These are phyloP conservation scores for Globisporangium nunn DNA, from an alignment of 352 stramenopile genomes.

Conservation along the genomic window DNA sequence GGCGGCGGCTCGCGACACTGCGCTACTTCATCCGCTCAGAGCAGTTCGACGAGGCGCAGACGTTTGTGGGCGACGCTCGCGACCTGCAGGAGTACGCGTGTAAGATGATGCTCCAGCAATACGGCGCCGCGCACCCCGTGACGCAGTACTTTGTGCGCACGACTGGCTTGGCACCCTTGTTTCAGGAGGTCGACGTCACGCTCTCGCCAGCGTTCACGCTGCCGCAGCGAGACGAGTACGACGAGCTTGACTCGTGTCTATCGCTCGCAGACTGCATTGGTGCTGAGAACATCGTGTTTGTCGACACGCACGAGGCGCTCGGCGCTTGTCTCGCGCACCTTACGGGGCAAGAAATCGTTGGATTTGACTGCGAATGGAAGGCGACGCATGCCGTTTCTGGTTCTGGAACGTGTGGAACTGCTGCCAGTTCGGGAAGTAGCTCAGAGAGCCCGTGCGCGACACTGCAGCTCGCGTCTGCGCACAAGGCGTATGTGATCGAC, in stretches of 20 bases:
- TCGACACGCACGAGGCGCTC: conserved; percentile 36
- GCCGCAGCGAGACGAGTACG: conserved; percentile 33
- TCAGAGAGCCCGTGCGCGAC: conserved; percentile 37
- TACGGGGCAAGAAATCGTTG: conserved; percentile 31
- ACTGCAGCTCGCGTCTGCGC: conserved; percentile 53
- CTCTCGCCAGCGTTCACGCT: conserved; percentile 13
- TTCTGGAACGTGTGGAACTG: background rate
- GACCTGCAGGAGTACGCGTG: conserved; percentile 44
- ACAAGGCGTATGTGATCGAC: conserved; percentile 63
- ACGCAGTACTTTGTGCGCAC: conserved; percentile 54
- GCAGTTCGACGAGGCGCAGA: conserved; percentile 48
- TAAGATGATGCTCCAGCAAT: conserved; percentile 41
- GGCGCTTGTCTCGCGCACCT: conserved; percentile 34
- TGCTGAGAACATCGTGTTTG: conserved; percentile 45
- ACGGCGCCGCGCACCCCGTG: conserved; percentile 25
- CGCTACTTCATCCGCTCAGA: conserved; percentile 58
- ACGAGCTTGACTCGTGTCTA: conserved; percentile 32
- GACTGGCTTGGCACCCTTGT: conserved; percentile 26
- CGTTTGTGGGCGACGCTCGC: conserved; percentile 22
- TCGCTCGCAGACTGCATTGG: conserved; percentile 36
- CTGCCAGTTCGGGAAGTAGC: background rate
- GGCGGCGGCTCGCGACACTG: conserved; percentile 36
- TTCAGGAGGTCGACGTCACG: conserved; percentile 39
- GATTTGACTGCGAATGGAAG: conserved; percentile 82
- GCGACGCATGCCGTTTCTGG: conserved; percentile 22